Percentiles rank a stretch among this genome's conserved stretches.
Evolutionary conservation across 148 eudicot species (phyloP).

Genomic region (Drosera capensis): DNA sequence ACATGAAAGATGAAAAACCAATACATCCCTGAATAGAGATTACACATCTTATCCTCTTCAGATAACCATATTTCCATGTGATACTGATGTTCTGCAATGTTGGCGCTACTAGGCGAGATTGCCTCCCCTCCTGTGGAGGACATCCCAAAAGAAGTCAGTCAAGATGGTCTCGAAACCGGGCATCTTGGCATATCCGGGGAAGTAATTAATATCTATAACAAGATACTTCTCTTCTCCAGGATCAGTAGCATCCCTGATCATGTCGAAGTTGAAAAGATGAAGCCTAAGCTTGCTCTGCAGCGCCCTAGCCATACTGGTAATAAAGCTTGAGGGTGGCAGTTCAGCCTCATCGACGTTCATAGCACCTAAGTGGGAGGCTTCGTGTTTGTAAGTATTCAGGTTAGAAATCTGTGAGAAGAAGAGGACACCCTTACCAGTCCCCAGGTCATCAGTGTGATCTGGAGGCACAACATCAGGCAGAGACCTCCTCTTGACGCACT

Average conservation of each 20-base stretch:
- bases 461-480: slow-evolving; percentile 40
- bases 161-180: slow-evolving; percentile 44
- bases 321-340: slow-evolving; percentile 34
- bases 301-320: slow-evolving; percentile 25
- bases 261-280: slow-evolving; percentile 65
- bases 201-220: slow-evolving; percentile 72
- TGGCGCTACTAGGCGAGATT: no score
- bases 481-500: slow-evolving; percentile 53
- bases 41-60: neutral
- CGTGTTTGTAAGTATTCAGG: slow-evolving; percentile 9
- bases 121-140: slow-evolving; percentile 12
- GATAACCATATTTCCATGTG: neutral
- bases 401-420: slow-evolving; percentile 47
- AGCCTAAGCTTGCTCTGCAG: slow-evolving; percentile 30
- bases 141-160: slow-evolving; percentile 46
- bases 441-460: slow-evolving; percentile 14
- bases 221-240: slow-evolving; percentile 20
- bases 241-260: slow-evolving; percentile 40
- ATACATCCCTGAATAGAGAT: neutral
- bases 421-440: slow-evolving; percentile 11
- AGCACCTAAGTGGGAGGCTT: neutral
- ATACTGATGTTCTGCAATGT: neutral
- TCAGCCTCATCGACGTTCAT: slow-evolving; percentile 15
- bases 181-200: slow-evolving; percentile 67
- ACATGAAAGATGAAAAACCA: no score